Base-by-base conservation (phyloP, 2,329 filamentous ascomycete species). In the Claviceps paspali region DNA sequence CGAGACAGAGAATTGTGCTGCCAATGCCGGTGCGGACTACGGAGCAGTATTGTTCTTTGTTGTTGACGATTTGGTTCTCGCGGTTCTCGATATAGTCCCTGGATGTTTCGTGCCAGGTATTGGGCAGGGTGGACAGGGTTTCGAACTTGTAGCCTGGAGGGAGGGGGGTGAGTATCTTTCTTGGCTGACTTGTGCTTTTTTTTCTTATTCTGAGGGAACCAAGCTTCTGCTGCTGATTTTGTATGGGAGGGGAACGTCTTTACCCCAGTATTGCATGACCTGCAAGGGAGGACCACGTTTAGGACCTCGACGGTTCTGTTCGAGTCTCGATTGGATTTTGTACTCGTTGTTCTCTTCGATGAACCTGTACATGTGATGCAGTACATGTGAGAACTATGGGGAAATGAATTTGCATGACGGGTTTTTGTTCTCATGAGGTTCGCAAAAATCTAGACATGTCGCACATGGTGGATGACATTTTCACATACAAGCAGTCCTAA, bases 71-170 rank as follows among this genome's bases (percentile, higher is more conserved):
- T 38, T 80, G 66, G 3, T 74, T 56, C 30, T 82, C 75, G 21
- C 91, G 76, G 39, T 61, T 63, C 53, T 94, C 87, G 44, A 98
- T 95, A 41, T 78, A 75, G 1, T 82, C 78, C 39, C 83, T 73
- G 1, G 76, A 63, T 0, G 75, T 79, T 39, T 80, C 72, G 38
- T 70, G 76, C 77, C 87, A 95, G 1, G 79, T 71, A 2, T 68
- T 62, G 2, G 83, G 78, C 4, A 96, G 62, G 2, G 91, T 78
- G 6, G 79, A 76, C 2, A 98, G 60, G 0, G 84, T 82, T 58
- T 98, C 91, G 50, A 98, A 98, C 55, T 98, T 98, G 64, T 98
- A 98, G 26, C 88, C 84, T 88, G 45, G n/a, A 10, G 4, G 23
- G 14, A 2, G 6, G 10, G 9, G 3, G 3, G 4, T 11, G 14